These are phyloP conservation scores for Tranzscheliella williamsii DNA, from an alignment of 1,284 basidiomycete species.

Conservation along the genomic window DNA sequence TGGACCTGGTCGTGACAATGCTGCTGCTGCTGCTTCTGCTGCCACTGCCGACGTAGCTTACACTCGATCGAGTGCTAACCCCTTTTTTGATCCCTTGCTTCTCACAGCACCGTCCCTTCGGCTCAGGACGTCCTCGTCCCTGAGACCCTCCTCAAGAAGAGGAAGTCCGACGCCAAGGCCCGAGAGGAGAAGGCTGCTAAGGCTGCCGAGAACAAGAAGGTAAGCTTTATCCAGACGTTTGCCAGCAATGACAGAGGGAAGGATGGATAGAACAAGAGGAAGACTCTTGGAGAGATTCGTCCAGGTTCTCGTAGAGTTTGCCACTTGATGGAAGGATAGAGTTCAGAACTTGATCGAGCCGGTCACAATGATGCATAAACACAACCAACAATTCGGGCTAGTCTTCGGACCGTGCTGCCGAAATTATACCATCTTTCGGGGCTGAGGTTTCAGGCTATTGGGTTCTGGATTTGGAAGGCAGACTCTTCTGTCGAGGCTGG, in stretches of 20 bases:
- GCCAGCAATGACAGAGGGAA: too few relatives aligned
- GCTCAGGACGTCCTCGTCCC: conserved; percentile 58
- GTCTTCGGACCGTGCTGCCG: conserved; percentile 57
- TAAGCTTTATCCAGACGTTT: conserved; percentile 63
- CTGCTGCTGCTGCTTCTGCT: too few relatives aligned
- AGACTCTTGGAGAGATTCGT: too few relatives aligned
- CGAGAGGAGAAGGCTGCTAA: conserved; percentile 91
- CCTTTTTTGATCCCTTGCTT: too few relatives aligned
- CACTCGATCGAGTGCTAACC: too few relatives aligned
- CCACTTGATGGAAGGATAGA: neutral
- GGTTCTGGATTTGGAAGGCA: too few relatives aligned
- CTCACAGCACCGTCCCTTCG: conserved; percentile 56
- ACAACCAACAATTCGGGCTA: conserved; percentile 53
- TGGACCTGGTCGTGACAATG: too few relatives aligned
- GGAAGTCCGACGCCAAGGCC: conserved; percentile 96
- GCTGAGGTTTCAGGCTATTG: conserved; percentile 56
- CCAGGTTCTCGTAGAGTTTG: too few relatives aligned
- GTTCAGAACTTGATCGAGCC: neutral
- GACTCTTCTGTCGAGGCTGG: too few relatives aligned
- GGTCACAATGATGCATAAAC: conserved; percentile 51
- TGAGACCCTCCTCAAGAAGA: conserved; percentile 68
- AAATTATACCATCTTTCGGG: conserved; percentile 62
- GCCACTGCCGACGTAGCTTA: too few relatives aligned
- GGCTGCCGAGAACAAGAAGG: conserved; percentile 87
- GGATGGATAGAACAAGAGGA: too few relatives aligned